Base-by-base conservation (phyloP, 2,329 filamentous ascomycete species). In the Fusarium sp. region DNA sequence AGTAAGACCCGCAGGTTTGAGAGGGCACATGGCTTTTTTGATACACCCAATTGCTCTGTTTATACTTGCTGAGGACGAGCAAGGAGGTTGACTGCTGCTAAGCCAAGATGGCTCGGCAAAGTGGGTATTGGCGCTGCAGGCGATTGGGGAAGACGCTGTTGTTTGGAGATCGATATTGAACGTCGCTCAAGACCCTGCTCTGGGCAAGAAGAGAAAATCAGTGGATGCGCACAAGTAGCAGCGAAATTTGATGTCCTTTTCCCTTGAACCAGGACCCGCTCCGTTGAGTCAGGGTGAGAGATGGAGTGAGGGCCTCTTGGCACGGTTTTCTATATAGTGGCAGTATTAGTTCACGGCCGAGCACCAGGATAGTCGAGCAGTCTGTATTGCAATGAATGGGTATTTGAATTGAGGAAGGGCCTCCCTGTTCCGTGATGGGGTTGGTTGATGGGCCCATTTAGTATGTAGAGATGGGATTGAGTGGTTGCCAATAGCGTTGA, bases 121-220 rank as follows among this genome's bases (percentile, higher is more conserved):
- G 67, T 70, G 58, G 67, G 41, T 53, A 59, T 53, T 42, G 29
- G 39, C 46, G 35, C 51, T 38, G 54, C 12, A 60, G 52, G 32
- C 45, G 35, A 68, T 68, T 68, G 55, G 64, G 50, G 15, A 50
- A 45, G 47, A 58, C 58, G 42, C 31, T 52, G 48, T 32, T 52
- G 48, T 38, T 55, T 67, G 67, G 56, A 67, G 54, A 70, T 69
- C 65, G 54, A 70, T 70, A 60, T 63, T 70, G 65, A 55, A 53
- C 53, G 56, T 58, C 40, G 57, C 53, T 67, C 42, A 38, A 68
- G 59, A 54, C 54, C 59, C 56, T 64, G 65, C 36, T 40, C 40
- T 45, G 32, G 44, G 22, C 54, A 45, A 60, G 47, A 59, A 56
- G 56, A 52, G 57, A 55, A 60, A 62, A 47, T 45, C 59, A 45